These are phyloP conservation scores for Skeletonema tropicum DNA, from an alignment of 108 stramenopile species.

Conservation along the genomic window DNA sequence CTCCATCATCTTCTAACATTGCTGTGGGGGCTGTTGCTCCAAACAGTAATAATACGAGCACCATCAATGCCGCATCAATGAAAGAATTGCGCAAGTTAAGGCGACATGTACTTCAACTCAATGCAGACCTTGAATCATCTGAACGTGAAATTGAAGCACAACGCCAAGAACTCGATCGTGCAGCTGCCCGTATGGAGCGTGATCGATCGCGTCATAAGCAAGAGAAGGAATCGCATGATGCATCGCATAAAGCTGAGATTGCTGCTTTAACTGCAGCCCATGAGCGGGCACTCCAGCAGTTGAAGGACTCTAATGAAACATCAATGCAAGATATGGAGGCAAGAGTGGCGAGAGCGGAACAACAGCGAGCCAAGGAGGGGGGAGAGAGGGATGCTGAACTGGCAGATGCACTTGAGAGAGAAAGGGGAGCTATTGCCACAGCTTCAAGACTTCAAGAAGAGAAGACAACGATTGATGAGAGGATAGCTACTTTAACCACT, in stretches of 20 bases:
- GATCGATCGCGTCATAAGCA: conserved; percentile 68
- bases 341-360: conserved; percentile 37
- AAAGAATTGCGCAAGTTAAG: conserved; percentile 73
- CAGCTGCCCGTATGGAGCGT: conserved; percentile 78
- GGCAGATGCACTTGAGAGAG: conserved; percentile 64
- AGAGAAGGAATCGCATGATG: conserved; percentile 58
- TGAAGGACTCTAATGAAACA: conserved; percentile 48
- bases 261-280: conserved; percentile 50
- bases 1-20: background rate
- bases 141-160: conserved; percentile 81
- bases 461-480: conserved; percentile 55
- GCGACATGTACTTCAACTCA: conserved; percentile 78
- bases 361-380: conserved; percentile 64
- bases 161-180: conserved; percentile 74
- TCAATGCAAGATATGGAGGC: conserved; percentile 58
- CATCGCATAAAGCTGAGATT: conserved; percentile 56
- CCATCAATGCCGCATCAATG: conserved; percentile 9
- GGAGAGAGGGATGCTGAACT: conserved; percentile 79
- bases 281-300: conserved; percentile 59
- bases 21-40: background rate
- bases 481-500: conserved; percentile 66
- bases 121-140: conserved; percentile 71
- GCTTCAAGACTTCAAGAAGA: conserved; percentile 68
- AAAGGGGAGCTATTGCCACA: conserved; percentile 46
- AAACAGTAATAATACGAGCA: background rate